phyloP scores from a whole-genome alignment of 441 rosid genomes.

The Populus tomentosa region DNA sequence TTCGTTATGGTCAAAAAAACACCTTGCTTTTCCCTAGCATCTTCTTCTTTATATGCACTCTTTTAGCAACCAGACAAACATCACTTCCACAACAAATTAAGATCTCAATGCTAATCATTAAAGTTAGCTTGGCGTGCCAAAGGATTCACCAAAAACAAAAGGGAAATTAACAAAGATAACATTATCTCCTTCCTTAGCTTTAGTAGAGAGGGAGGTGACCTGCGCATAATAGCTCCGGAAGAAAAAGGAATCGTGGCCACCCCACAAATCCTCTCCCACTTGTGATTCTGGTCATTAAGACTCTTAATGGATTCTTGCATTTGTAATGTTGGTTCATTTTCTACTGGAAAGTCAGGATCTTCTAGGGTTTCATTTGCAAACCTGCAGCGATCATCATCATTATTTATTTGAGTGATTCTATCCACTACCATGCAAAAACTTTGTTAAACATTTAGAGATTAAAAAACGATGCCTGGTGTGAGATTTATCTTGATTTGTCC shows the following conservation, averaged over 20 bases:
- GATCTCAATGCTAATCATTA: conserved; percentile 24
- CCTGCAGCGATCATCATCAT: not conserved
- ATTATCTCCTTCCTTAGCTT: not conserved
- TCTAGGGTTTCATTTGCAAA: not conserved
- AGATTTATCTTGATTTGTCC: too few species aligned
- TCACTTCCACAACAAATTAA: conserved; percentile 13
- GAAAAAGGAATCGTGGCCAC: conserved; percentile 4
- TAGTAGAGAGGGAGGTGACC: not conserved
- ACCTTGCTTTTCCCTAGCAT: not conserved
- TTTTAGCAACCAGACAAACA: conserved; percentile 5
- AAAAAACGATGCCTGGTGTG: not conserved
- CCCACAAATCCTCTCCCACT: conserved; percentile 23
- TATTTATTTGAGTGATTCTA: not conserved
- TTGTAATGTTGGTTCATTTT: not conserved
- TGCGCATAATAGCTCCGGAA: not conserved
- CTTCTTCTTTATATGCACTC: conserved; percentile 16
- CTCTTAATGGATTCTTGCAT: conserved; percentile 10
- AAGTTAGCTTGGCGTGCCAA: conserved; percentile 28
- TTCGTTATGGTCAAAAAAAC: conserved; percentile 24
- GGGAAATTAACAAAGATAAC: not conserved
- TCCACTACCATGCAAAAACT: not conserved
- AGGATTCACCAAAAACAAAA: conserved; percentile 13
- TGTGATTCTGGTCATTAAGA: conserved; percentile 1
- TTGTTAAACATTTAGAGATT: not conserved
- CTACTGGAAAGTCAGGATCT: not conserved